Evolutionary conservation across 2,329 filamentous ascomycete species (phyloP).

Genomic region (Tolypocladium guangdongense): DNA sequence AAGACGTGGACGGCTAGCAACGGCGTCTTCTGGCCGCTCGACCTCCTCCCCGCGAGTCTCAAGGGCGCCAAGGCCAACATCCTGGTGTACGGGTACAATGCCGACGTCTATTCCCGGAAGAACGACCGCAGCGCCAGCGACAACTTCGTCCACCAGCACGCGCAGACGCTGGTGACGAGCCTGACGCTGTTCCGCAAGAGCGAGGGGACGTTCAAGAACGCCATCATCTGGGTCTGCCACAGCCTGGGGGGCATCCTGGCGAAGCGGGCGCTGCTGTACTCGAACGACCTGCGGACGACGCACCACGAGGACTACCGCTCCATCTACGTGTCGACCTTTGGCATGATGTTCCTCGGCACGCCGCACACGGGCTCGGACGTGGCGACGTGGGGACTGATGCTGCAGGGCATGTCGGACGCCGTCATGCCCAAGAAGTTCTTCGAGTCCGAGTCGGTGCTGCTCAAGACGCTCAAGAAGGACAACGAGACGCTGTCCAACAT

Average conservation of each 20-base stretch:
- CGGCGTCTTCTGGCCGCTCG: conserved; percentile 56
- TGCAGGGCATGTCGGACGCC: conserved; percentile 57
- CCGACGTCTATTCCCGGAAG: conserved; percentile 43
- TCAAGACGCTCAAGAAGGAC: conserved; percentile 61
- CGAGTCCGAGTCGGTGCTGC: conserved; percentile 54
- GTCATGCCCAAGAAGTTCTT: conserved; percentile 56
- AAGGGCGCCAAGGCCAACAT: conserved; percentile 48
- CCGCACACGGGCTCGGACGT: conserved; percentile 61
- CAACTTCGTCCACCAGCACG: conserved; percentile 59
- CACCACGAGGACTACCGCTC: conserved; percentile 55
- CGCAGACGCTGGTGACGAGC: conserved; percentile 54
- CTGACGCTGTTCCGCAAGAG: conserved; percentile 52
- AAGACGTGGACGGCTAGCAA: conserved; percentile 50
- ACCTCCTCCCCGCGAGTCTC: conserved; percentile 53
- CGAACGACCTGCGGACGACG: conserved; percentile 46
- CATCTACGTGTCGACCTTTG: conserved; percentile 65
- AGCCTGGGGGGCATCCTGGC: conserved; percentile 63
- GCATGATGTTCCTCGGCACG: conserved; percentile 66
- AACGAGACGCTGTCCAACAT: conserved; percentile 67
- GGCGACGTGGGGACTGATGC: conserved; percentile 54
- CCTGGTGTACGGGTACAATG: conserved; percentile 65
- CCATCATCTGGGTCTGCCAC: conserved; percentile 68
- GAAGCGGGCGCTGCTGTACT: conserved; percentile 59
- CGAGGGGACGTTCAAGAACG: conserved; percentile 44
- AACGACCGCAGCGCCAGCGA: conserved; percentile 47